Evolutionary conservation across 2,329 filamentous ascomycete species (phyloP), one percentile per base, ranked within the genome.

Genomic region (Teratosphaeria pseudoeucalypti): DNA sequence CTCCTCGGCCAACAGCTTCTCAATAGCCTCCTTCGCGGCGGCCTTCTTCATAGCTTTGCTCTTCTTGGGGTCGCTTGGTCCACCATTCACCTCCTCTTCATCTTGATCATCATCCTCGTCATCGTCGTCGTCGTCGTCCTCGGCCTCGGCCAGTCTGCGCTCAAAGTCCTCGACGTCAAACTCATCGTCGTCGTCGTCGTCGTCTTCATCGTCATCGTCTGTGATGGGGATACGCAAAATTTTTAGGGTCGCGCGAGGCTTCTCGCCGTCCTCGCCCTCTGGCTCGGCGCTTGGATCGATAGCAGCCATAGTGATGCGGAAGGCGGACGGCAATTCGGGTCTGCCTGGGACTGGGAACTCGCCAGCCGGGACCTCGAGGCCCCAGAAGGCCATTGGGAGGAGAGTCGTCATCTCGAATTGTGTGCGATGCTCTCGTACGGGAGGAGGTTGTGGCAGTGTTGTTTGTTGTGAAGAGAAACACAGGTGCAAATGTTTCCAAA

Each of bases 251-350:
- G 94, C 88, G 68, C 92, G 88, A 68, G 86, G 83, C 63, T 85
- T 76, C 16, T 64, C 67, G 59, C 74, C 72, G 37, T 74, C 73
- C 54, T 75, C 73, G 58, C 74, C 71, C 66, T 76, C 73, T 29
- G 77, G 71, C 65, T 85, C 81, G 69, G 89, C 89, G 70, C 85
- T 90, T 60, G 94, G 94, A 74, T 99, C 92, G 74, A 99, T 87
- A 66, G 94, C 94, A 70, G 95, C 94, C 94, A 99, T 99, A 71
- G 92, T 97, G 72, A 99, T 90, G 74, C 90, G 90, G 79, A 96
- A 95, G 74, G 89, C 89, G 62, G 90, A 89, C 72, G 89, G 89
- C 70, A 92, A 87, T 67, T 92, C 86, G 64, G 86, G 82, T 64
- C 85, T 80, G 60, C 89, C 90, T 66, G 90, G 87, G 69, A 96